Conservation (phyloP, 1,139 yeast genomes). For the Yarrowia galli region DNA sequence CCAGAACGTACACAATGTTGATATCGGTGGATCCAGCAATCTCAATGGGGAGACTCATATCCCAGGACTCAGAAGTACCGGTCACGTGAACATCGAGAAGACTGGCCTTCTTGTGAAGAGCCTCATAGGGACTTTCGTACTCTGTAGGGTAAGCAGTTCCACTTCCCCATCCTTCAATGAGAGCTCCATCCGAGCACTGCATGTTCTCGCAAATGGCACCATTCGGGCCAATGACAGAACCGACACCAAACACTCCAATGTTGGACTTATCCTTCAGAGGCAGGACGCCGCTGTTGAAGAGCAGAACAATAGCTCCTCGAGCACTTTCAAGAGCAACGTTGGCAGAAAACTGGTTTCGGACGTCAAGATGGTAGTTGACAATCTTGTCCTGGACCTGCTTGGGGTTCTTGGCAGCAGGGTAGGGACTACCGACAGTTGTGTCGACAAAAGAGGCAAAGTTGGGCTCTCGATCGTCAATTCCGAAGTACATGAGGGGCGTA, state of each 20-base stretch:
- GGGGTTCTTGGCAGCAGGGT: conserved; percentile 52
- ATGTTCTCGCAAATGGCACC: conserved; percentile 53
- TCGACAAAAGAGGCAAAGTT: conserved; percentile 68
- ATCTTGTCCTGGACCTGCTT: conserved; percentile 58
- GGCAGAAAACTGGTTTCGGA: conserved; percentile 41
- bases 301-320: conserved; percentile 54
- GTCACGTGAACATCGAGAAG: neutral
- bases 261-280: neutral
- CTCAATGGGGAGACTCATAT: neutral
- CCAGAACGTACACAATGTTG: conserved; percentile 9
- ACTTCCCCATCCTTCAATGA: conserved; percentile 55
- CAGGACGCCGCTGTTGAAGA: neutral
- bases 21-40: neutral
- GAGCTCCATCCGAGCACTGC: conserved; percentile 47
- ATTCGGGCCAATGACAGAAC: conserved; percentile 47
- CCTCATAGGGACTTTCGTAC: conserved; percentile 60
- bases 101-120: conserved; percentile 45
- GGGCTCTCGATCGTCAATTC: conserved; percentile 53
- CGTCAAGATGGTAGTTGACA: conserved; percentile 3
- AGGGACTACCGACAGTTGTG: conserved; percentile 50
- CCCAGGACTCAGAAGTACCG: conserved; percentile 16
- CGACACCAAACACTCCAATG: conserved; percentile 48
- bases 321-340: conserved; percentile 48
- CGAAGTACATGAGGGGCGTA: conserved; percentile 48
- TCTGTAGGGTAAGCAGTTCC: conserved; percentile 62